These are phyloP conservation scores for Kalanchoe fedtschenkoi DNA, from an alignment of 164 flowering plant species.

Conservation along the genomic window DNA sequence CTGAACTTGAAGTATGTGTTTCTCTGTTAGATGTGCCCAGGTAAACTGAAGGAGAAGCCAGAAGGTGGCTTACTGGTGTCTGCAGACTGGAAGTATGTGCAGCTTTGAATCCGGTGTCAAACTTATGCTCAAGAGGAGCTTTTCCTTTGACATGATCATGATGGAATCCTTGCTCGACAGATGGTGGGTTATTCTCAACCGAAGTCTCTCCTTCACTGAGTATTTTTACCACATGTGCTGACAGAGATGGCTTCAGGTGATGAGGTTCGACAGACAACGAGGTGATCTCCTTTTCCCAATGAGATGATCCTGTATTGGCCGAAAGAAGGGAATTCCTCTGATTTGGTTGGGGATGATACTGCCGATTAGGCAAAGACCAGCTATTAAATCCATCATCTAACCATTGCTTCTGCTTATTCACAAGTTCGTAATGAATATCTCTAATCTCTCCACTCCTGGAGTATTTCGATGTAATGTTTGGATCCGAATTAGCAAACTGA, in stretches of 20 bases:
- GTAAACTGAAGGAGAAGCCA: slow-evolving; percentile 16
- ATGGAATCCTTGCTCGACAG: too few relatives aligned
- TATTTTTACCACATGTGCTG: too few relatives aligned
- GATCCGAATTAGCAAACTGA: slow-evolving; percentile 19
- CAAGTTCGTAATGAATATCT: slow-evolving; percentile 24
- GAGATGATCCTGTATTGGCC: slow-evolving; percentile 14
- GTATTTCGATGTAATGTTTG: slow-evolving; percentile 19
- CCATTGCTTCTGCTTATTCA: slow-evolving; percentile 18
- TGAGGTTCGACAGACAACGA: too few relatives aligned
- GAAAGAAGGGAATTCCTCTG: slow-evolving; percentile 16
- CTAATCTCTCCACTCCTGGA: slow-evolving; percentile 34
- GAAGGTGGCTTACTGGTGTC: slow-evolving; percentile 18
- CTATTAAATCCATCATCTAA: slow-evolving; percentile 18
- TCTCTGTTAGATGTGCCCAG: slow-evolving; percentile 9
- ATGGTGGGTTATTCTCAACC: too few relatives aligned
- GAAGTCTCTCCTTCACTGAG: too few relatives aligned
- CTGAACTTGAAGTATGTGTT: slow-evolving; percentile 11
- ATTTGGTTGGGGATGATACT: slow-evolving; percentile 22
- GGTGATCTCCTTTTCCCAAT: too few relatives aligned
- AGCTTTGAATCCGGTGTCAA: slow-evolving; percentile 18
- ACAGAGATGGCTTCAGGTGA: too few relatives aligned
- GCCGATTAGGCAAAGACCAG: slow-evolving; percentile 17
- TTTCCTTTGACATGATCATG: too few relatives aligned
- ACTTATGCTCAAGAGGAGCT: slow-evolving; percentile 4
- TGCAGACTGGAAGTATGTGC: slow-evolving; percentile 17